A percentile compares a stretch with the other conserved stretches of the same genome.
Conservation (phyloP, 352 stramenopile genomes). For the Globisporangium apiculatum region DNA sequence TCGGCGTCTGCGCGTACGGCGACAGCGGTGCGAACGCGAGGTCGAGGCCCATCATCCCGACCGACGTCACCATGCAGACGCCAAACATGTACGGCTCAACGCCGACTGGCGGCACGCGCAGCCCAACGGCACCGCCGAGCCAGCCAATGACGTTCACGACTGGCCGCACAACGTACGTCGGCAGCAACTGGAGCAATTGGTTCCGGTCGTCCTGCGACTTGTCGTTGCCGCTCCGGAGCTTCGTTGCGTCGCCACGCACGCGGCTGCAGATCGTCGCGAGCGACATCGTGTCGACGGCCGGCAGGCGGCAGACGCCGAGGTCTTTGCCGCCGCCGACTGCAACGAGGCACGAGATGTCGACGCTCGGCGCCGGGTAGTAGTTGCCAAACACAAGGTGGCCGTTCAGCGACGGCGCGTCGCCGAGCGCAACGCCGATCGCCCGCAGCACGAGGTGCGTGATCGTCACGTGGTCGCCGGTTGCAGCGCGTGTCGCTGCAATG, state of each 20-base stretch:
- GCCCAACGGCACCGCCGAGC: constrained; percentile 47
- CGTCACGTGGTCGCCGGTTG: constrained; percentile 43
- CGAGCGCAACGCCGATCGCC: constrained; percentile 42
- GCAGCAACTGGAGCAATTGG: constrained; percentile 48
- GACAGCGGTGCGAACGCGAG: constrained; percentile 59
- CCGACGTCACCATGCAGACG: constrained; percentile 61
- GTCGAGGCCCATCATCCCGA: constrained; percentile 67
- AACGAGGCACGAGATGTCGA: constrained; percentile 65
- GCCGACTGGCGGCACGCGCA: constrained; percentile 43
- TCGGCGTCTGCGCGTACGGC: constrained; percentile 51
- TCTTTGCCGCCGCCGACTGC: constrained; percentile 52
- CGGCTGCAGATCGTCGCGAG: constrained; percentile 36
- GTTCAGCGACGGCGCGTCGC: constrained; percentile 52
- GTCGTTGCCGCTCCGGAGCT: constrained; percentile 46
- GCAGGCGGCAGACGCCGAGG: constrained; percentile 43
- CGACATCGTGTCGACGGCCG: constrained; percentile 46
- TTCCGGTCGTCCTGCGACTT: constrained; percentile 57
- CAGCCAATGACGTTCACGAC: constrained; percentile 55
- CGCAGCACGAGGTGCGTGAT: constrained; percentile 66
- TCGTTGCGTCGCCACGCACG: constrained; percentile 40
- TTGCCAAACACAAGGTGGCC: constrained; percentile 66
- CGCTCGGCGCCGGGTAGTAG: constrained; percentile 51
- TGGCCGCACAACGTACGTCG: constrained; percentile 44
- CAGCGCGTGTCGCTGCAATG: constrained; percentile 44
- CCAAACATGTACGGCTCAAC: constrained; percentile 73